A percentile compares a stretch with the other conserved stretches of the same genome.
Evolutionary conservation across 2,329 filamentous ascomycete genomes (phyloP).

Genomic region (Hymenoscyphus albidus): DNA sequence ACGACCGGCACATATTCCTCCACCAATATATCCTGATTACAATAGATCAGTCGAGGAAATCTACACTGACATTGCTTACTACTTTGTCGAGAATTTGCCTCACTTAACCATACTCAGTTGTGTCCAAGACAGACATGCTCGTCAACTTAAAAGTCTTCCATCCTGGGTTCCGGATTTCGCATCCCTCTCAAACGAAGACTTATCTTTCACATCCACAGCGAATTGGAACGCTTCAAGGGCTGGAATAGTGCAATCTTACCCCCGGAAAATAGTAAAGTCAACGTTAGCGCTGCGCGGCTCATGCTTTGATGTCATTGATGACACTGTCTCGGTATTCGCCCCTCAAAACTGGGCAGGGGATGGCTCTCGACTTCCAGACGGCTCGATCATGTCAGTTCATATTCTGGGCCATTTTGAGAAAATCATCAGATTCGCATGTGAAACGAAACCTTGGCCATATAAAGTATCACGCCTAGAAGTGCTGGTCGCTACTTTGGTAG

Average conservation of each 20-base stretch:
- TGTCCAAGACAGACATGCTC: slow-evolving; percentile 12
- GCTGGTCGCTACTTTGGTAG: slow-evolving; percentile 11
- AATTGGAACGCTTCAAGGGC: slow-evolving; percentile 15
- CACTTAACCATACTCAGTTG: slow-evolving; percentile 13
- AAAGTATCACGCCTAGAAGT: slow-evolving; percentile 10
- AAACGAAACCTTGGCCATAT: slow-evolving; percentile 11
- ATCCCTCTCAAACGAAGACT: slow-evolving; percentile 10
- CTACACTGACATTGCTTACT: slow-evolving; percentile 12
- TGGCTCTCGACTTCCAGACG: slow-evolving; percentile 9
- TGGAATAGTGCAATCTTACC: slow-evolving; percentile 6
- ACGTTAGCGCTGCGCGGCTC: slow-evolving; percentile 6
- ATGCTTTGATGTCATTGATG: slow-evolving; percentile 13
- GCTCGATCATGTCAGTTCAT: slow-evolving; percentile 10
- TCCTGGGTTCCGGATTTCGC: slow-evolving; percentile 19
- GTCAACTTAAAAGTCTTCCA: slow-evolving; percentile 13
- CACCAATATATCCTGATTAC: slow-evolving; percentile 15
- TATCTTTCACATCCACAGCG: slow-evolving; percentile 8
- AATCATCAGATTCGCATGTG: slow-evolving; percentile 14
- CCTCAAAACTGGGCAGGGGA: slow-evolving; percentile 11
- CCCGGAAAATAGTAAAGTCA: neutral
- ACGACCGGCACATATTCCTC: slow-evolving; percentile 8
- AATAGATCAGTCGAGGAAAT: slow-evolving; percentile 14
- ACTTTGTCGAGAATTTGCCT: slow-evolving; percentile 11
- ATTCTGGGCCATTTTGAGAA: slow-evolving; percentile 14
- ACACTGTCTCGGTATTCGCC: slow-evolving; percentile 10